Base-by-base conservation (phyloP, 208 protist species). In the Crithidia brevicula region DNA sequence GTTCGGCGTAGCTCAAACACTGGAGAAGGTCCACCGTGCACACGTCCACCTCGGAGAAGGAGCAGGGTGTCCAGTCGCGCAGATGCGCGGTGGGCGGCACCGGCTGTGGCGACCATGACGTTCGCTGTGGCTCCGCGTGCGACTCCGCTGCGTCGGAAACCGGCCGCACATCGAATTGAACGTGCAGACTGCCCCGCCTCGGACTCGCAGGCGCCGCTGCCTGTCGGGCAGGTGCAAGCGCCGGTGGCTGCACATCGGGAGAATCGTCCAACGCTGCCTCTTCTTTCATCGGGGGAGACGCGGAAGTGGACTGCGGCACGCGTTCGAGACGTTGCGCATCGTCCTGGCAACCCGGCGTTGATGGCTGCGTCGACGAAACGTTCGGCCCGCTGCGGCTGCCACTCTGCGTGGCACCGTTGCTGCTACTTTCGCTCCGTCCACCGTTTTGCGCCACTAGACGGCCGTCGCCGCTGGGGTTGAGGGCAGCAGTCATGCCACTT, bases 11-110 rank as follows among this genome's bases (percentile, higher is more conserved):
- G 13, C 46, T 49, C 43, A 75, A 46, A 18, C 23, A 46, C 23
- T 57, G 70, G 4, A 75, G 70, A 13, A 69, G 70, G 34, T 54
- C 25, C 62, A 69, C 36, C 25, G 54, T 65, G 23, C 36, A 49
- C 27, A 23, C 49, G 23, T 67, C 61, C 22, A 67, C 61, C 45
- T 40, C 61, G 4, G 58, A 42, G 4, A 45, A 13, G 18, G 15
- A 27, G 28, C 43, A 15, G 20, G 16, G 13, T 18, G 60, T 18
- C 27, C 2, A 1, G 15, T 20, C 13, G 31, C 28, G 4, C 9
- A 11, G 27, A 22, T 34, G 45, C 28, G 34, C 15, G 4, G 38
- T 11, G 18, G 56, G 56, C 4, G 40, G 56, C 2, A 50, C 56
- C 7, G 40, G 56, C 23, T 8, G n/a, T 3, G 56, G 56, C 7